phyloP scores from a whole-genome alignment of 176 grass and related monocot species.

The Elymus sibiricus region DNA sequence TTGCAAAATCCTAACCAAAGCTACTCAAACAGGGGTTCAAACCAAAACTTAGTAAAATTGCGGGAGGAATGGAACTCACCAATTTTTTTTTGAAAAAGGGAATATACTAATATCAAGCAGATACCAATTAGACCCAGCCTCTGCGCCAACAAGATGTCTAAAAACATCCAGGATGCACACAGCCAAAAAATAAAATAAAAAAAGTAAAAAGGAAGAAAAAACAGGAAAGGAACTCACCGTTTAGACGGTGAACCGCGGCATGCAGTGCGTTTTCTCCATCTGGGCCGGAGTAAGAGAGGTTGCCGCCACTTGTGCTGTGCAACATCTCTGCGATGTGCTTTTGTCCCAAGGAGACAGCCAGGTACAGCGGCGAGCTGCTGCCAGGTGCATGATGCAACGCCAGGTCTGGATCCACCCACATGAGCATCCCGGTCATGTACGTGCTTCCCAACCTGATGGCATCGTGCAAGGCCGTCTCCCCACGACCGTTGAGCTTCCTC shows the following conservation, averaged over 20 bases:
- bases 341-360: background rate
- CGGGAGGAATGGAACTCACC: too few relatives aligned
- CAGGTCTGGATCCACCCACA: background rate
- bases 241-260: background rate
- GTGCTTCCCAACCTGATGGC: background rate
- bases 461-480: background rate
- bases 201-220: too few relatives aligned
- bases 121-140: too few relatives aligned
- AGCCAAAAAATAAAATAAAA: too few relatives aligned
- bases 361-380: background rate
- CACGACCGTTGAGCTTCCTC: background rate
- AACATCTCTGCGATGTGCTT: background rate
- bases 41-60: too few relatives aligned
- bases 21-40: too few relatives aligned
- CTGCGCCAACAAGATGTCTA: too few relatives aligned
- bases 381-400: background rate
- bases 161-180: too few relatives aligned
- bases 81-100: too few relatives aligned
- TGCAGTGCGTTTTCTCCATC: background rate
- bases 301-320: background rate
- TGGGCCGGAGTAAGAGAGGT: background rate
- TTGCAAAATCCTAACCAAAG: too few relatives aligned
- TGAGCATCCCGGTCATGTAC: background rate
- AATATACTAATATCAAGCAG: too few relatives aligned
- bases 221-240: background rate